These are phyloP conservation scores for Sporothrix pseudoabietina DNA, from an alignment of 2,329 filamentous ascomycete species.

Conservation along the genomic window DNA sequence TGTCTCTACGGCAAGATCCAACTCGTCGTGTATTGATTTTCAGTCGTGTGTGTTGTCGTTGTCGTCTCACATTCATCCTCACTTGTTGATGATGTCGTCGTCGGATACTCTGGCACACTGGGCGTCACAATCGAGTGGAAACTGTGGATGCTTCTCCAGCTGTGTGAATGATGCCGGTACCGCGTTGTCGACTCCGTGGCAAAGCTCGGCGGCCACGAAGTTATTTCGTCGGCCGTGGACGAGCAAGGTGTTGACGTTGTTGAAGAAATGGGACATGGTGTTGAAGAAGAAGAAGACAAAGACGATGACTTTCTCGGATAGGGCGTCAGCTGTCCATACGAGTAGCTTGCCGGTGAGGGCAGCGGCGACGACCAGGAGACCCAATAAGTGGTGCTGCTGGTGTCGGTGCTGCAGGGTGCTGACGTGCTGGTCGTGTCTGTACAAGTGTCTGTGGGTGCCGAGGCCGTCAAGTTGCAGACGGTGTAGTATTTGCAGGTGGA, in stretches of 20 bases:
- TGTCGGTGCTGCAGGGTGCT: constrained; percentile 15
- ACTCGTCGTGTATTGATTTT: neutral
- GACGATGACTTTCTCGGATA: neutral
- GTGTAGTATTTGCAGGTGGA: neutral
- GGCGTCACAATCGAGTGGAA: neutral
- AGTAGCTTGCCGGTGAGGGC: constrained; percentile 7
- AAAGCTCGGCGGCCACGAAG: constrained; percentile 16
- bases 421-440: neutral
- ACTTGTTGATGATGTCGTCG: neutral
- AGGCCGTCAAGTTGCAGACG: neutral
- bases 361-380: constrained; percentile 10
- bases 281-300: neutral
- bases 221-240: neutral
- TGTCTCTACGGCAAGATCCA: neutral
- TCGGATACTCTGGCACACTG: neutral
- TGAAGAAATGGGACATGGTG: no score
- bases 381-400: constrained; percentile 17
- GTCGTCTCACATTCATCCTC: neutral
- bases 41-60: neutral
- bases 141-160: neutral
- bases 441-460: neutral
- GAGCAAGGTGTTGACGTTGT: neutral
- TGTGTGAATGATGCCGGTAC: neutral
- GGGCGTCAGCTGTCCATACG: neutral
- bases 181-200: neutral